Evolutionary conservation across 805 yeast species (phyloP), one percentile per base, ranked within the genome.

Genomic region (Wickerhamiella dianesei): DNA sequence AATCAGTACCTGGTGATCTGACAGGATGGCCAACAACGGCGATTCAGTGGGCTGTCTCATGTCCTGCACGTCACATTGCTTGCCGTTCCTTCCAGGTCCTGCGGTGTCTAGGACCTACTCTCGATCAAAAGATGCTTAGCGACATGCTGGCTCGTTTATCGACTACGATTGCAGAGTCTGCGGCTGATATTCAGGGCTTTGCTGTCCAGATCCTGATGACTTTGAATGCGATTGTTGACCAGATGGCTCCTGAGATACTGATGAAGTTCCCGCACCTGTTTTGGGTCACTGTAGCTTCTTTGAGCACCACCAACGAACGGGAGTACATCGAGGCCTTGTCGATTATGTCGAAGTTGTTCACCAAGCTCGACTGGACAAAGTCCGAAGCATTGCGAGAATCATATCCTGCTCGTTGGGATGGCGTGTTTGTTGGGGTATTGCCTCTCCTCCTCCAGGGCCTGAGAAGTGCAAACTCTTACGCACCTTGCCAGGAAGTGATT

Each of bases 141-240:
- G 97, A 88, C 64, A 85, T 92, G 95, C 69, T 92, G 9, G 95
- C 89, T 47, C 74, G 99, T 50, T 69, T 92, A 25, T 85, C 96
- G 0, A 88, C 87, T 56, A 94, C 99, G 0, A 80, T 92, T 5
- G 79, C 96, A 0, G 99, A 94, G 60, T 86, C 80, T 37, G 77
- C 86, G 9, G 66, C 76, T 0, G 98, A 92, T 55, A 88, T 92
- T 36, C 97, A 89, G 64, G 95, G 96, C 0, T 94, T 94, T 64
- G 80, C 96, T 0, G 84, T 92, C 88, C 98, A 92, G 64, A 92
- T 92, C 46, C 66, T 92, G 52, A 89, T 92, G 96, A 89, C 98
- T 0, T 64, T 92, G 56, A 87, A 89, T 65, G 95, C 96, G 0
- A 79, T 87, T 13, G 83, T 89, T 1, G 92, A 95, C 0, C 94